Evolutionary conservation across 768 basidiomycete genomes (phyloP), one percentile per base, ranked within the genome.

Genomic region (Melanogaster broomeanus): DNA sequence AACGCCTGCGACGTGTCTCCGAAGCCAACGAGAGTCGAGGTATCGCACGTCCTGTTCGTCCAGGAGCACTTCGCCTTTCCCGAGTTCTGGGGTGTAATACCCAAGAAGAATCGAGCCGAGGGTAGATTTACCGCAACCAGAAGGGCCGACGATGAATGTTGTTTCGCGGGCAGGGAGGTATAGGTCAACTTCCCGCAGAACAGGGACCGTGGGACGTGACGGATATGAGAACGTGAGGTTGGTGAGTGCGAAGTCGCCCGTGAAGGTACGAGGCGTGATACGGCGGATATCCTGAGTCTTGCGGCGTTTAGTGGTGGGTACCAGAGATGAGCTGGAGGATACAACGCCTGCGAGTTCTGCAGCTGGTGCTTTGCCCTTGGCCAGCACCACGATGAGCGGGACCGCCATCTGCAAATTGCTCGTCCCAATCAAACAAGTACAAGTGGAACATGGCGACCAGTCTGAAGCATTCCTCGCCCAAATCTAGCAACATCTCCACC

Each of bases 381-480:
- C 57, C 39, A 97, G 72, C 27, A 77, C 70, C 55, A 94, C 85
- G 59, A 92, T 72, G 53, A 90, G 84, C 0, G 94, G 93, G 10
- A 98, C 83, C 61, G 84, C 85, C 78, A 88, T 84, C 66, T 97
- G 93, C 3, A 97, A 72, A 66, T 92, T 93, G 59, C 81, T 86
- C 1, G 89, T 87, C 0, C 92, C 93, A 54, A 98, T 89, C 19
- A 98, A 75, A 66, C 92, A 94, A n/a, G n/a, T n/a, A n/a, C n/a
- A n/a, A n/a, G n/a, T n/a, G n/a, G n/a, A n/a, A n/a, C n/a, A n/a
- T n/a, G n/a, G n/a, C n/a, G n/a, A n/a, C n/a, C n/a, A n/a, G n/a
- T n/a, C n/a, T n/a, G n/a, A n/a, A n/a, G n/a, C n/a, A n/a, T n/a
- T n/a, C n/a, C n/a, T n/a, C n/a, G n/a, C n/a, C n/a, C n/a, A n/a